Evolutionary conservation across 177 flowering plant species (phyloP).

Genomic region (Vitis hybrid): DNA sequence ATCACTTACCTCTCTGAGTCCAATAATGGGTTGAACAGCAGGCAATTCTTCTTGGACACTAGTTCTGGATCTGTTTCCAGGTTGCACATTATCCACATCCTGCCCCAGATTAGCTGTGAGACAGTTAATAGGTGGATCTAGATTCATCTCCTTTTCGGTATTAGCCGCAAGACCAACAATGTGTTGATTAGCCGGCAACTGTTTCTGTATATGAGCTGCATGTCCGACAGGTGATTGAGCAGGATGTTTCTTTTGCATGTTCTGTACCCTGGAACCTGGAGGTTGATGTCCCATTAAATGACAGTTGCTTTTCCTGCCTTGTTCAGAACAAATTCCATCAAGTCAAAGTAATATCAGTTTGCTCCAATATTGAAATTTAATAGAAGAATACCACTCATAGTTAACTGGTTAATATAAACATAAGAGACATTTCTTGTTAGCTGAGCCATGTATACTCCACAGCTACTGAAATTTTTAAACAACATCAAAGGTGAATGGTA

Average conservation of each 20-base stretch:
- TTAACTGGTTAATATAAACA: too few relatives aligned
- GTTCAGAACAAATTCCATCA: constrained; percentile 6
- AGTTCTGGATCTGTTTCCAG: constrained; percentile 12
- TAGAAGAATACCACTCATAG: too few relatives aligned
- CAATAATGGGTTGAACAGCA: constrained; percentile 19
- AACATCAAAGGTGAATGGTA: too few relatives aligned
- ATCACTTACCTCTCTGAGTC: constrained; percentile 32
- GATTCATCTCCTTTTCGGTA: constrained; percentile 4
- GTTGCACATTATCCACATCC: constrained; percentile 17
- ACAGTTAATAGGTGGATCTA: constrained; percentile 11
- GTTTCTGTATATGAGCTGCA: constrained; percentile 20
- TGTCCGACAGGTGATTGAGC: constrained; percentile 15
- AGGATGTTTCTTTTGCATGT: constrained; percentile 15
- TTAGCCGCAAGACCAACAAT: constrained; percentile 9
- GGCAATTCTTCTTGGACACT: constrained; percentile 12
- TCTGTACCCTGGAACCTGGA: constrained; percentile 11
- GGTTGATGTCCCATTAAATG: constrained; percentile 49
- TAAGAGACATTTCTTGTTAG: too few relatives aligned
- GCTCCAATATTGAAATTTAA: too few relatives aligned
- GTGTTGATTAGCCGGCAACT: constrained; percentile 14
- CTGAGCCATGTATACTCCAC: too few relatives aligned
- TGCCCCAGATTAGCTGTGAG: constrained; percentile 22
- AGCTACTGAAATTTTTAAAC: too few relatives aligned
- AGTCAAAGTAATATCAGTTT: not conserved
- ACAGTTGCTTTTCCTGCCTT: constrained; percentile 55